Evolutionary conservation across 352 stramenopile genomes (phyloP).

Genomic region (Pythium dissimile): DNA sequence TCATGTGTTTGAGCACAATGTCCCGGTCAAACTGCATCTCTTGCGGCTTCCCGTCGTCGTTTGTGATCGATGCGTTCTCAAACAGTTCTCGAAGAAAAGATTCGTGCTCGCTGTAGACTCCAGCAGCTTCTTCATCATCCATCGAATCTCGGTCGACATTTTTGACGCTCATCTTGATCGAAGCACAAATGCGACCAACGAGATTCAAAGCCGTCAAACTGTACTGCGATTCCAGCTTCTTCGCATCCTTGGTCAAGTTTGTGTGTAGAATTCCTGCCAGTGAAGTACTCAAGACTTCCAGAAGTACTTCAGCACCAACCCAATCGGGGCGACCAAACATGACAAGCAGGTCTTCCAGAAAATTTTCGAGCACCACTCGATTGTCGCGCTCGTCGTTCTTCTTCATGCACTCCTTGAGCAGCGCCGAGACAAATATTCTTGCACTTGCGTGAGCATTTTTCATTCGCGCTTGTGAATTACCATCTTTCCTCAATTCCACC

Average conservation of each 20-base stretch:
- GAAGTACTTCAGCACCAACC: constrained; percentile 64
- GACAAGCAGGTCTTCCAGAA: constrained; percentile 76
- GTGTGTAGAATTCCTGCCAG: constrained; percentile 62
- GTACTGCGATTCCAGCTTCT: constrained; percentile 65
- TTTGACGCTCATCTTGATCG: constrained; percentile 63
- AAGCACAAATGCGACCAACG: constrained; percentile 73
- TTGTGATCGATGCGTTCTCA: constrained; percentile 15
- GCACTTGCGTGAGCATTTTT: constrained; percentile 28
- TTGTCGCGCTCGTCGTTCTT: constrained; percentile 78
- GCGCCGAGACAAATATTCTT: constrained; percentile 34
- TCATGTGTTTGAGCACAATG: constrained; percentile 61
- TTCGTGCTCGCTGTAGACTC: constrained; percentile 52
- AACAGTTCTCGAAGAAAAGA: constrained; percentile 14
- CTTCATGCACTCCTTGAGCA: constrained; percentile 79
- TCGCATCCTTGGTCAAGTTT: constrained; percentile 51
- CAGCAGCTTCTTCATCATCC: constrained; percentile 41
- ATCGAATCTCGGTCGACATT: constrained; percentile 27
- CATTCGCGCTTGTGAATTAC: constrained; percentile 24
- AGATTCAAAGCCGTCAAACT: constrained; percentile 64
- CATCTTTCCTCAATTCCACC: constrained; percentile 9
- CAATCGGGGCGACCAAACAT: constrained; percentile 84
- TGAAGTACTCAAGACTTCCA: constrained; percentile 64
- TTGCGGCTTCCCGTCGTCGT: constrained; percentile 14
- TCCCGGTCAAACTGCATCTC: not conserved
- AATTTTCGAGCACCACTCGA: constrained; percentile 74